These are phyloP conservation scores for Alternaria arborescens DNA, from an alignment of 2,329 filamentous ascomycete genomes.

Conservation along the genomic window DNA sequence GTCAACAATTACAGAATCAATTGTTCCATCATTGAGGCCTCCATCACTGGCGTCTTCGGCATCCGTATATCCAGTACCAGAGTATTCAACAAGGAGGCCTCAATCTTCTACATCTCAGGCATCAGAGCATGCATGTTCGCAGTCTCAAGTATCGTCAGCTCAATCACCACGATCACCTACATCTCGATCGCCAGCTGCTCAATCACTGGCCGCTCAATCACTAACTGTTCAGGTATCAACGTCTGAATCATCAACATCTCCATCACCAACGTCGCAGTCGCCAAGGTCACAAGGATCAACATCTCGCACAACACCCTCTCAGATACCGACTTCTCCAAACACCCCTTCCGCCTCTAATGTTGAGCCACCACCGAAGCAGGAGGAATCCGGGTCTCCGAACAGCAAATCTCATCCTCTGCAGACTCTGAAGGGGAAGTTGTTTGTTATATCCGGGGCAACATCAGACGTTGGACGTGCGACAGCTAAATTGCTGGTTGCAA, in stretches of 20 bases:
- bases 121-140: neutral
- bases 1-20: too few species aligned
- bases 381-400: neutral
- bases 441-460: conserved; percentile 23
- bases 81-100: neutral
- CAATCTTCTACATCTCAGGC: neutral
- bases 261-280: neutral
- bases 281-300: neutral
- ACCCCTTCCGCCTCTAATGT: neutral
- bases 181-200: neutral
- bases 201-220: neutral
- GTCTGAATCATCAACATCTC: neutral
- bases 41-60: neutral
- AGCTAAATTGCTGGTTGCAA: conserved; percentile 8
- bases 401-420: neutral
- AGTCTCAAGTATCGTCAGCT: neutral
- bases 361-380: neutral
- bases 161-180: neutral
- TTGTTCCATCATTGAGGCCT: neutral
- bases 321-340: neutral
- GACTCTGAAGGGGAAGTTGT: conserved; percentile 10
- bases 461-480: conserved; percentile 25
- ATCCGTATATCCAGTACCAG: neutral
- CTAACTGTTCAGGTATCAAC: neutral
- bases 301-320: neutral